phyloP scores from a whole-genome alignment of 257 asterid genomes.

The Salvia miltiorrhiza region DNA sequence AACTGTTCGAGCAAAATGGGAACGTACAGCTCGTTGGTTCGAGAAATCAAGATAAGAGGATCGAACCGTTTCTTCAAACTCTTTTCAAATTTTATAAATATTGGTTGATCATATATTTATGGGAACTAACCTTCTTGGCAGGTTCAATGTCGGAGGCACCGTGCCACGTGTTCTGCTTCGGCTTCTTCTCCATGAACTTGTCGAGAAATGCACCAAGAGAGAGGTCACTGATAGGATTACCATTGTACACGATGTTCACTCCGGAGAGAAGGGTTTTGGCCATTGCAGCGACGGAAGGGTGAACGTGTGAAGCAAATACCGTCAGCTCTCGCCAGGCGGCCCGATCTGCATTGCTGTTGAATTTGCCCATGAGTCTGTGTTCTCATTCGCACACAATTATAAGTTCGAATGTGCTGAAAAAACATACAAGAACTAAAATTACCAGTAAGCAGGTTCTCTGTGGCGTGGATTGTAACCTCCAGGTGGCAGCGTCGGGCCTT shows the following conservation, averaged over 20 bases:
- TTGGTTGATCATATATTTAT: no score
- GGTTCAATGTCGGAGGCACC: constrained; percentile 94
- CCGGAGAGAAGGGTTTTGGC: constrained; percentile 89
- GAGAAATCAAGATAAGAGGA: no score
- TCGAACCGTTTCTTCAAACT: no score
- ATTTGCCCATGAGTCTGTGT: not conserved
- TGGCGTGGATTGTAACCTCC: constrained; percentile 76
- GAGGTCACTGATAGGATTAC: constrained; percentile 82
- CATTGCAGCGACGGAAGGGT: constrained; percentile 97
- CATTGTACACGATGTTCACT: constrained; percentile 75
- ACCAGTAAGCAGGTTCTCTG: constrained; percentile 90
- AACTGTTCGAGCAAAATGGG: not conserved
- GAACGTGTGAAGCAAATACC: constrained; percentile 78
- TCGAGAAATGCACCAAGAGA: constrained; percentile 80
- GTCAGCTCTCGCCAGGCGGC: constrained; percentile 94
- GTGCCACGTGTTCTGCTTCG: constrained; percentile 82
- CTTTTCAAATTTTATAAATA: no score
- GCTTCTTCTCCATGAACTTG: constrained; percentile 97
- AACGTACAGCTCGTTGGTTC: no score
- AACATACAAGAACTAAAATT: constrained; percentile 12
- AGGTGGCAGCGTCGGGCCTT: constrained; percentile 32
- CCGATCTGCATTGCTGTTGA: constrained; percentile 81
- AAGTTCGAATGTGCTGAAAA: not conserved
- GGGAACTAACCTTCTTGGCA: constrained; percentile 62
- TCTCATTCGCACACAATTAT: not conserved